Base-by-base conservation (phyloP, 2,329 filamentous ascomycete genomes). In the Ramularia collo-cygni region DNA sequence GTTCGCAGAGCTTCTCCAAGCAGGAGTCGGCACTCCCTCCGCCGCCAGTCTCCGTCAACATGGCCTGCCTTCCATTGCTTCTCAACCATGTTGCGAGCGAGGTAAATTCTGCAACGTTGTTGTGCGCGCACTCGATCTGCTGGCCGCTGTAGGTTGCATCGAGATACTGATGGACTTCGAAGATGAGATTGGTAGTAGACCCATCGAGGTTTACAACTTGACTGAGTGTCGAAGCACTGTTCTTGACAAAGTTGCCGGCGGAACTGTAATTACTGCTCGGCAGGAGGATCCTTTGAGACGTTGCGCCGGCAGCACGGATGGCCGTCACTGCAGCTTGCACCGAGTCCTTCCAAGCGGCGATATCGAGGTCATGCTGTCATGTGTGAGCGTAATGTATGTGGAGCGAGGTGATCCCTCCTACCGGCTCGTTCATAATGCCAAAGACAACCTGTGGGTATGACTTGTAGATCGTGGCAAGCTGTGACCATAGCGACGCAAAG, bases 391-490 rank as follows among this genome's bases (percentile, higher is more conserved):
- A 24, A 6, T 6, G 10, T 24, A 6, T 6, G 21, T 24, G 15
- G 29, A 2, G 6, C n/a, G n/a, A 32, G 30, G 17, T 19, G 37
- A 24, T 15, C 13, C 17, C 19, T 35, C 44, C 35, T 38, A 50
- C 47, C 2, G 80, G 79, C 62, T 68, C 81, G 61, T 84, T 85
- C 79, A 84, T 83, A 31, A 84, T 56, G 10, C 77, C 79, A 48
- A 84, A 81, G 3, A 74, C 67, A 17, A 84, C 62, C 44, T 72
- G 76, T 27, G 67, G 56, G 35, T 76, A 61, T 4, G 54, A 53
- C 15, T 67, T 69, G 59, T 83, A 84, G 54, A 76, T 75, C 1
- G 61, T 65, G 1, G 80, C 79, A 4, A 68, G 46, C 53, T 67
- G 63, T 19, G 49, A 58, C 80, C 80, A 84, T 4, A 83, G 60